Conservation (phyloP, 2,329 filamentous ascomycete genomes). For the Cryphonectria naterciae region DNA sequence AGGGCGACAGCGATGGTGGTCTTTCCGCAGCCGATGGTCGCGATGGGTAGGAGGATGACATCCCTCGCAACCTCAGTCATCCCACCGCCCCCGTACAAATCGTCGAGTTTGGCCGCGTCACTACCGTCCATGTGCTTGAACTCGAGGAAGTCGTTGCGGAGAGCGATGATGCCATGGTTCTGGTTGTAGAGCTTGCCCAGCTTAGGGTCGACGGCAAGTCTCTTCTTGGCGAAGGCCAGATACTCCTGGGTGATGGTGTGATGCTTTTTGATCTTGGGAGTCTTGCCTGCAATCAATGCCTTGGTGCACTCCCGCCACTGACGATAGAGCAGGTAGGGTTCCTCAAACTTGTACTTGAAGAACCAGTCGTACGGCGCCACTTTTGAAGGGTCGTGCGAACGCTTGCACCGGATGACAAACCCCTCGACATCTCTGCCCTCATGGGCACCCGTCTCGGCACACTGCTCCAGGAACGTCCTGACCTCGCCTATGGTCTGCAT, state of each 20-base stretch:
- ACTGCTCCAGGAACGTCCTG: conserved; percentile 78
- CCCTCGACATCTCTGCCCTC: conserved; percentile 93
- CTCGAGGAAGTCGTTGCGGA: conserved; percentile 85
- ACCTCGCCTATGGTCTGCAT: conserved; percentile 76
- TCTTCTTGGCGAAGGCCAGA: conserved; percentile 75
- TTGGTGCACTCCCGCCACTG: conserved; percentile 99
- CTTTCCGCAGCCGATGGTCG: conserved; percentile 95
- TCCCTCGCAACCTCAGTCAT: conserved; percentile 64
- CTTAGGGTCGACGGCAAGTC: conserved; percentile 69
- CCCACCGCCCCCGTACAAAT: conserved; percentile 54
- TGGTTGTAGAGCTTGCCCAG: conserved; percentile 74
- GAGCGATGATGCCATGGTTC: conserved; percentile 93
- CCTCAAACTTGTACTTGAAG: conserved; percentile 99
- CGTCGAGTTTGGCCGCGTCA: conserved; percentile 81
- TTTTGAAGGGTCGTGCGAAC: conserved; percentile 53
- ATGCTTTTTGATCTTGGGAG: conserved; percentile 84
- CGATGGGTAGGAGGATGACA: conserved; percentile 85
- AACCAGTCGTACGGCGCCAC: conserved; percentile 87
- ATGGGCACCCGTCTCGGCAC: conserved; percentile 87
- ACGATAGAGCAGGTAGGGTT: conserved; percentile 97
- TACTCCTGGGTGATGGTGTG: conserved; percentile 89
- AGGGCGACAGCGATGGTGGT: conserved; percentile 88
- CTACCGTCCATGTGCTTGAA: conserved; percentile 84
- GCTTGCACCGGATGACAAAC: conserved; percentile 91
- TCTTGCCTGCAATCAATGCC: conserved; percentile 74